Conservation (phyloP, 371 early-diverging fungal genomes). For the Basidiobolus heterosporus region DNA sequence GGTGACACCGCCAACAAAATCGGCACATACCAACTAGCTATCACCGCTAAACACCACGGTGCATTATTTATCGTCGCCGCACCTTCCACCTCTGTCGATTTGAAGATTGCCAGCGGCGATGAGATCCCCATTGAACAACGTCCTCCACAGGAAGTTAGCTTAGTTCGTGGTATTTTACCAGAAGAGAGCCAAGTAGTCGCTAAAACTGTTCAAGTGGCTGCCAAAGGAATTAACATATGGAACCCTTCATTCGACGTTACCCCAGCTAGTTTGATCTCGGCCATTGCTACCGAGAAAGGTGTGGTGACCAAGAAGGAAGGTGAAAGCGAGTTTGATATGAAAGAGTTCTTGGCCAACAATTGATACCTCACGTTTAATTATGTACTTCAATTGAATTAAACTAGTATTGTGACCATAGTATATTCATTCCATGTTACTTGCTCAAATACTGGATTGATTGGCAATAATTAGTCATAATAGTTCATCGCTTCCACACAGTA, state of each 20-base stretch:
- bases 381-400: too few species aligned
- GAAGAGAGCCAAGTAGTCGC: slow-evolving; percentile 12
- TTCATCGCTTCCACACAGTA: too few species aligned
- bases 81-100: slow-evolving; percentile 81
- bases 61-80: slow-evolving; percentile 88
- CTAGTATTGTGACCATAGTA: too few species aligned
- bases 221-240: slow-evolving; percentile 74
- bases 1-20: slow-evolving; percentile 98
- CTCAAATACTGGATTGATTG: too few species aligned
- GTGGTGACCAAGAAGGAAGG: slow-evolving; percentile 50
- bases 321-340: slow-evolving; percentile 35
- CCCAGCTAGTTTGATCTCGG: slow-evolving; percentile 68
- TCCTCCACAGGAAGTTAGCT: slow-evolving; percentile 53
- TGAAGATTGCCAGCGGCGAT: slow-evolving; percentile 41
- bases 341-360: slow-evolving; percentile 14
- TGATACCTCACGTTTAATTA: too few species aligned
- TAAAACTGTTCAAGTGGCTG: slow-evolving; percentile 61
- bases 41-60: slow-evolving; percentile 70
- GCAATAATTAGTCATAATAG: too few species aligned
- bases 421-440: too few species aligned
- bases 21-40: slow-evolving; percentile 90
- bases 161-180: slow-evolving; percentile 41
- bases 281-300: slow-evolving; percentile 86
- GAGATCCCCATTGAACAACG: slow-evolving; percentile 82
- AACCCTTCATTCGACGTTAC: slow-evolving; percentile 94